Base-by-base conservation (phyloP, 1,139 yeast genomes). In the Blastobotrys niveus region DNA sequence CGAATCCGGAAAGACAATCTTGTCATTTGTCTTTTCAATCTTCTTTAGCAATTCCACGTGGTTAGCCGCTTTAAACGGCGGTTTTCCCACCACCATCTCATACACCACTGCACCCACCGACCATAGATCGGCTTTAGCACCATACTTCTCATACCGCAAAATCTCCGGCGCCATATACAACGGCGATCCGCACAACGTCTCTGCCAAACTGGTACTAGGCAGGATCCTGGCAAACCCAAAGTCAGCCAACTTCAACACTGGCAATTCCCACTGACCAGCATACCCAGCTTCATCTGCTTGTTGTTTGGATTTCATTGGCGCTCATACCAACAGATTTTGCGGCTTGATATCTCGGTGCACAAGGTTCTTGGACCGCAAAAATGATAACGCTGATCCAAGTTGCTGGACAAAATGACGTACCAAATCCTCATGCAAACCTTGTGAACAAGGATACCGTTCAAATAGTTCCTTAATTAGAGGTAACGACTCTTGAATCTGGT, bases 101-200 rank as follows among this genome's bases (percentile, higher is more conserved):
- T 82, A 91, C 14, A 88, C 68, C 0, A 91, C 97, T 0, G 97
- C 94, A 3, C 98, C 98, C 4, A 91, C 96, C 1, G 96, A 87
- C 98, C 98, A 91, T 52, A 91, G 68, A 62, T 91, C 98, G 0
- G 96, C 97, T 62, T 88, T 89, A 3, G 97, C 98, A 57, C 89
- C 88, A 66, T 91, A 91, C 64, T 88, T 91, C 62, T 93, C 97
- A 61, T 87, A 88, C 51, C 95, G 74, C 56, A 91, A 72, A 41
- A 91, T 93, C 64, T 91, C 98, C 0, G 98, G 98, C 0, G 98
- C 98, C 98, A 91, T 91, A 64, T 93, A 91, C 38, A 91, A 59
- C 1, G 98, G 98, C 9, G 96, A 86, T 1, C 98, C 98, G 71
- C 98, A 91, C 52, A 91, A 70, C 2, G 98, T 91, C 63, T 91